Evolutionary conservation across 495 filamentous ascomycete genomes (phyloP), one percentile per base, ranked within the genome.

Genomic region (Hypoxylon fragiforme): DNA sequence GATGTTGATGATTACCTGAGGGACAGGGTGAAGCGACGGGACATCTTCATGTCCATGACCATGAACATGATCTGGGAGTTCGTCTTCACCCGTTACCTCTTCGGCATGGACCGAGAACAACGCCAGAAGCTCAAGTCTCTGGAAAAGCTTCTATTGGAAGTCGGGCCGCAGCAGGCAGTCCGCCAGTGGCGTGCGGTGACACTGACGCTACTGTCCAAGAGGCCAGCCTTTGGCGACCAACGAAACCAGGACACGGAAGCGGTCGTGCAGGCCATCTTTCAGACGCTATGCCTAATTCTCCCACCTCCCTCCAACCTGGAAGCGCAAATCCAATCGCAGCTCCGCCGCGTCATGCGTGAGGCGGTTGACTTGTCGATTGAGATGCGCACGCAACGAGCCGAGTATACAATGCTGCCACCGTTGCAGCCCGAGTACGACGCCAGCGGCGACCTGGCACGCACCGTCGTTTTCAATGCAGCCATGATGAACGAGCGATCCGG

Each of bases 31-130:
- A 82, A 82, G 51, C 84, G 94, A 42, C 84, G 91, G 28, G 90
- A 96, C 72, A 87, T 97, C 26, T 95, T 97, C 74, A 96, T 96
- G 88, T 91, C 89, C 18, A 88, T 97, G 59, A 86, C 91, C 56
- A 97, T 97, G 91, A 91, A 85, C 36, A 95, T 98, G 89, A 83
- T 97, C 28, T 97, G 91, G 90, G 92, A 97, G 67, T 96, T 89
- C 64, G 85, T 98, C 66, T 98, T 98, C 70, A 95, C 91, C 8
- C 86, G 95, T 48, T 98, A 97, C 66, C 83, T 98, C 28, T 97
- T 98, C 65, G 94, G 95, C 55, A 94, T 97, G 90, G 92, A 97
- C 71, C 82, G 91, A 43, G 94, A 96, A 66, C 92, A 98, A 66
- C 87, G 95, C 19, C 92, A 97, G 71, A 96, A 95, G 65, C 87